Conservation (phyloP, 441 rosid genomes). For the Populus hybrid region DNA sequence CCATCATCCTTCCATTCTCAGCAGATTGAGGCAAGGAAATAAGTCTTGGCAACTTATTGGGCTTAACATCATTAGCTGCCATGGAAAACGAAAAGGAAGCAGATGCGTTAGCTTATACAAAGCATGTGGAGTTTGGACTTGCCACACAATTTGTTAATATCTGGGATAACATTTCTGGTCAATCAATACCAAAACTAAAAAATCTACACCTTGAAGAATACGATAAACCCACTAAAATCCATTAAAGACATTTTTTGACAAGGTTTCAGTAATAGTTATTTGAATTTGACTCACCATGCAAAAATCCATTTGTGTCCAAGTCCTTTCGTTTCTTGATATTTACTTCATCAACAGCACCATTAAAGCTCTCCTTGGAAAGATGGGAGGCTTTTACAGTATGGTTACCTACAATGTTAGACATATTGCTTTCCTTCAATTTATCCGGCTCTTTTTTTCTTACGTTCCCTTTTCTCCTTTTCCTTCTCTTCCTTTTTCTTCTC, state of each 20-base stretch:
- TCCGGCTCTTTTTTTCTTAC: constrained; percentile 26
- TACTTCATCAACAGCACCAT: constrained; percentile 28
- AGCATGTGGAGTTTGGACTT: constrained; percentile 1
- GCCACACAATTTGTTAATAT: constrained; percentile 7
- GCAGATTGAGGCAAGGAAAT: constrained; percentile 24
- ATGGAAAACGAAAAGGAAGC: constrained; percentile 29
- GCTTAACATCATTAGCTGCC: constrained; percentile 48
- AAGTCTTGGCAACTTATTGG: constrained; percentile 41
- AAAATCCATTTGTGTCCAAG: constrained; percentile 49
- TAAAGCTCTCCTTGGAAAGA: constrained; percentile 26
- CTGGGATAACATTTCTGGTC: neutral
- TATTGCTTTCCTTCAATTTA: constrained; percentile 33
- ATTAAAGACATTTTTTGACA: neutral
- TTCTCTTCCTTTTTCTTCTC: constrained; percentile 48
- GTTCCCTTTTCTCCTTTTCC: constrained; percentile 32
- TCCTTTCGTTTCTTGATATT: constrained; percentile 54
- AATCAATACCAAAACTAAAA: neutral
- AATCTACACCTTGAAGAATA: neutral
- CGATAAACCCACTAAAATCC: neutral
- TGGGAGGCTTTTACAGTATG: constrained; percentile 23
- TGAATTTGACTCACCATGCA: constrained; percentile 55
- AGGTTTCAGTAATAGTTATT: constrained; percentile 7
- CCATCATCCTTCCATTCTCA: constrained; percentile 53
- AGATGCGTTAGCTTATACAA: constrained; percentile 9
- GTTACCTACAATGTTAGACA: constrained; percentile 26